A percentile compares a stretch with the other conserved stretches of the same genome.
Conservation (phyloP, 108 stramenopile genomes). For the Skeletonema costatum region DNA sequence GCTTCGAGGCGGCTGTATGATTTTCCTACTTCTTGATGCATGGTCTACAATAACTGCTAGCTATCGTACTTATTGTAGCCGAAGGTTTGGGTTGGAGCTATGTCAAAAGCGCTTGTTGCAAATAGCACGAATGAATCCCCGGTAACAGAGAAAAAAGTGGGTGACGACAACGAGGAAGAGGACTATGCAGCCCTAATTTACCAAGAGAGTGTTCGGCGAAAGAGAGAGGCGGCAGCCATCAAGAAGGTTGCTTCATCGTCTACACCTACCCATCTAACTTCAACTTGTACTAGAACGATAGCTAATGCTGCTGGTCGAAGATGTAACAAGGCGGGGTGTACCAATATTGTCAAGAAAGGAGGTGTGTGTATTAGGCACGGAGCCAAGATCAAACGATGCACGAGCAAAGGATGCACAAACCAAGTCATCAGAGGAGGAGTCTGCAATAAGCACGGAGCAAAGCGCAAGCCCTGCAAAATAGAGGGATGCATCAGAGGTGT, state of each 20-base stretch:
- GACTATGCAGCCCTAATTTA: not conserved
- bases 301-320: not conserved
- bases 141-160: no score
- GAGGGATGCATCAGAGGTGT: not conserved
- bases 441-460: conserved; percentile 5
- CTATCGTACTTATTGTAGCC: no score
- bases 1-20: no score
- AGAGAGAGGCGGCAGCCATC: not conserved
- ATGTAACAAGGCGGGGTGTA: not conserved
- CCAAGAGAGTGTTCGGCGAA: not conserved
- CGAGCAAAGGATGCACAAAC: not conserved
- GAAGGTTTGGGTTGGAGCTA: no score
- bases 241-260: not conserved
- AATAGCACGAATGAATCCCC: no score
- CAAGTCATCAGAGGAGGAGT: conserved; percentile 5
- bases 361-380: not conserved
- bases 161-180: not conserved
- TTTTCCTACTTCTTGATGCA: no score
- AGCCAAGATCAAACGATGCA: not conserved
- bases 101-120: no score
- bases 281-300: not conserved
- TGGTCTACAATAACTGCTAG: no score
- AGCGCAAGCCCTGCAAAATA: not conserved
- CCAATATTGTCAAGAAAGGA: not conserved
- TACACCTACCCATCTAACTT: no score